A percentile compares a stretch with the other conserved stretches of the same genome.
These are phyloP conservation scores for Diaporthe vexans DNA, from an alignment of 2,329 filamentous ascomycete species.

Conservation along the genomic window DNA sequence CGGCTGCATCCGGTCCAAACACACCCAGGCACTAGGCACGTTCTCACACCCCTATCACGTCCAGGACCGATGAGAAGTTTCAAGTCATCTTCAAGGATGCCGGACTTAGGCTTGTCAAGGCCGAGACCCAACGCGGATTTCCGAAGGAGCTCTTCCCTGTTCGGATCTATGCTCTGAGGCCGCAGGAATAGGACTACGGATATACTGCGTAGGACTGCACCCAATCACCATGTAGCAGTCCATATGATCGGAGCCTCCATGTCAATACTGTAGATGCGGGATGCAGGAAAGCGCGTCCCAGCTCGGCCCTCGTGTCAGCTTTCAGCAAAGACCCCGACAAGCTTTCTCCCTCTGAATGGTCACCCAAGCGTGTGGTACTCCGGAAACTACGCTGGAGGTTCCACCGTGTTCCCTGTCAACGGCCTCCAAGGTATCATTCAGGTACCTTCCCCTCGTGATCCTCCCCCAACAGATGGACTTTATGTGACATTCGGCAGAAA, in stretches of 20 bases:
- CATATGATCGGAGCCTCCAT: conserved; percentile 2
- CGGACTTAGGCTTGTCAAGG: conserved; percentile 76
- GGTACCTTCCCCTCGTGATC: not conserved
- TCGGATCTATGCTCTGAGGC: conserved; percentile 81
- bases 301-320: conserved; percentile 10
- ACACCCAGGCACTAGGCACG: not conserved
- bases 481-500: conserved; percentile 32
- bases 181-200: conserved; percentile 47
- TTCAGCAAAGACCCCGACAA: conserved; percentile 19
- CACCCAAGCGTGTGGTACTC: conserved; percentile 29
- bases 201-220: conserved; percentile 8
- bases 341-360: conserved; percentile 22
- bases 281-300: conserved; percentile 4
- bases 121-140: conserved; percentile 81
- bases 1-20: conserved; percentile 8
- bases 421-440: conserved; percentile 12
- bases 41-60: conserved; percentile 34
- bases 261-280: conserved; percentile 18
- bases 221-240: conserved; percentile 4
- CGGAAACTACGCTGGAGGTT: conserved; percentile 25
- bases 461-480: not conserved
- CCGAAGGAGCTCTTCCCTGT: conserved; percentile 80
- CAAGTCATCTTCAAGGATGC: conserved; percentile 77
- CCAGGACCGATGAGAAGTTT: conserved; percentile 80
- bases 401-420: conserved; percentile 4